phyloP scores from a whole-genome alignment of 805 yeast genomes.

The Spathaspora hagerdaliae region DNA sequence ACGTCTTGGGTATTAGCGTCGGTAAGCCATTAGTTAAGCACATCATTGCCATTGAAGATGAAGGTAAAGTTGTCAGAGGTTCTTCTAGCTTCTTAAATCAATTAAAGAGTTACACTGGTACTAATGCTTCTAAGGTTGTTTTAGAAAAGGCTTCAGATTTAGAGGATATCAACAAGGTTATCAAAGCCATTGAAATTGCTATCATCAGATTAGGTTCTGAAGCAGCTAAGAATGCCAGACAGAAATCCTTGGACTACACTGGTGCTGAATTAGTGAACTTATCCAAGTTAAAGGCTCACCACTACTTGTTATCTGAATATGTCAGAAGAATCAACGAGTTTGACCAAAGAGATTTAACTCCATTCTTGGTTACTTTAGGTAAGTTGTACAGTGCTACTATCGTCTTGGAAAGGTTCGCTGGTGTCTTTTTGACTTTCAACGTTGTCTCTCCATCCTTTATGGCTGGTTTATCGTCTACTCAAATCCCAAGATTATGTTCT shows the following conservation, averaged over 20 bases:
- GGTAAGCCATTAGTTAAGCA: slow-evolving; percentile 48
- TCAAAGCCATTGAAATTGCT: slow-evolving; percentile 37
- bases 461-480: slow-evolving; percentile 20
- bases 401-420: slow-evolving; percentile 31
- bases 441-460: slow-evolving; percentile 29
- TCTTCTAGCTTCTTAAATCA: slow-evolving; percentile 10
- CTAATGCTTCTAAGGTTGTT: slow-evolving; percentile 22
- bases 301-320: slow-evolving; percentile 33
- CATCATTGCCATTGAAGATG: slow-evolving; percentile 31
- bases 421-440: slow-evolving; percentile 33
- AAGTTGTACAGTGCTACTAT: slow-evolving; percentile 29
- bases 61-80: slow-evolving; percentile 30
- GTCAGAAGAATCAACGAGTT: slow-evolving; percentile 17
- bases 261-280: slow-evolving; percentile 35
- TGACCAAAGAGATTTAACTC: slow-evolving; percentile 21
- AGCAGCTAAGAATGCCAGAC: slow-evolving; percentile 21
- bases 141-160: slow-evolving; percentile 24
- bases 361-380: slow-evolving; percentile 27
- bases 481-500: slow-evolving; percentile 28
- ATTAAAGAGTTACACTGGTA: slow-evolving; percentile 7
- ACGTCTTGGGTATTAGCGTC: slow-evolving; percentile 38
- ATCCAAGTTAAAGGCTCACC: slow-evolving; percentile 42
- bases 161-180: slow-evolving; percentile 25
- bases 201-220: slow-evolving; percentile 32
- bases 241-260: slow-evolving; percentile 26